phyloP scores from a whole-genome alignment of 129 eudicot species.

The Deinandra increscens region DNA sequence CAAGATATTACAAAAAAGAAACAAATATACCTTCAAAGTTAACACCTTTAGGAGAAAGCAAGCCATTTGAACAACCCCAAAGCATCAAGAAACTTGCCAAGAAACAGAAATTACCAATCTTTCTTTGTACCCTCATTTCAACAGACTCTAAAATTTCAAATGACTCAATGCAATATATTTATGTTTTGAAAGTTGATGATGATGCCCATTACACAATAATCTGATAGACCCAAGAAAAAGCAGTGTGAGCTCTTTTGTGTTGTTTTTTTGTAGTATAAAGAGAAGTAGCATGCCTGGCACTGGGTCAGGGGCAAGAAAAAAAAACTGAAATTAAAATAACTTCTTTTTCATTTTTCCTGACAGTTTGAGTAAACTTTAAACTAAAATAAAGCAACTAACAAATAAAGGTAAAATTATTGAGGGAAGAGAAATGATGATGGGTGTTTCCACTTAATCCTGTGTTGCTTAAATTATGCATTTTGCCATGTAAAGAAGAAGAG shows the following conservation, averaged over 20 bases:
- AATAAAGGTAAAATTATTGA: constrained; percentile 40
- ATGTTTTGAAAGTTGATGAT: constrained; percentile 20
- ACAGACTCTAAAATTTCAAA: constrained; percentile 20
- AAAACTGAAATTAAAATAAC: constrained; percentile 34
- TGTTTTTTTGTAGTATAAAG: constrained; percentile 53
- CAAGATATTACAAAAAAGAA: constrained; percentile 19
- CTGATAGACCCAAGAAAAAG: constrained; percentile 50
- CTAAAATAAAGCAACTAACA: constrained; percentile 44
- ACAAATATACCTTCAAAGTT: constrained; percentile 84
- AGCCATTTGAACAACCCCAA: constrained; percentile 42
- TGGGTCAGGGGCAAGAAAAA: constrained; percentile 51
- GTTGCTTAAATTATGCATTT: constrained; percentile 38
- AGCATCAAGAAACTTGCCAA: constrained; percentile 43
- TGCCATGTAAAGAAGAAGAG: constrained; percentile 30
- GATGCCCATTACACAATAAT: constrained; percentile 34
- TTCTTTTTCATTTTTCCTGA: constrained; percentile 28
- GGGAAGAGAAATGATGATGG: constrained; percentile 39
- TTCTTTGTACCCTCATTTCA: constrained; percentile 41
- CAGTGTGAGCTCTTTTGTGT: constrained; percentile 41
- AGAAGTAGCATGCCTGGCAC: constrained; percentile 82
- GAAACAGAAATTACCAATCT: constrained; percentile 41
- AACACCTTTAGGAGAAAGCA: constrained; percentile 94
- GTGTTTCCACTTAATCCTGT: constrained; percentile 33
- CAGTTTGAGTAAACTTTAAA: constrained; percentile 46
- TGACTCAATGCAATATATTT: neutral